phyloP scores from a whole-genome alignment of 495 filamentous ascomycete species.

The Daldinia grandis region DNA sequence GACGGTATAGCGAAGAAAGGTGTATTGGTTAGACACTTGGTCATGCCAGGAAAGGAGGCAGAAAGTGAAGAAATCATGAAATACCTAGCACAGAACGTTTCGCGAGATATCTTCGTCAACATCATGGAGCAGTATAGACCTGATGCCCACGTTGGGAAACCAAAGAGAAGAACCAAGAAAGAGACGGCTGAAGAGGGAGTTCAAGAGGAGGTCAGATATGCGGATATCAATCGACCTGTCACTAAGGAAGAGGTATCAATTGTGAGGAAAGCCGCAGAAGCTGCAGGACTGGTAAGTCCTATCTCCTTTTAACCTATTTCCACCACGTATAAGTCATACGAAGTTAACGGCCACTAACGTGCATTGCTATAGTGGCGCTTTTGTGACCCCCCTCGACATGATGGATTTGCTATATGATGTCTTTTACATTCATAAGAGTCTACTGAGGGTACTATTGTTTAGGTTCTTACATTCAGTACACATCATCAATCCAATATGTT shows the following conservation, averaged over 20 bases:
- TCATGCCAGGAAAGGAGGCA: slow-evolving; percentile 77
- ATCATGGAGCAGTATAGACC: slow-evolving; percentile 84
- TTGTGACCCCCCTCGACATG: slow-evolving; percentile 72
- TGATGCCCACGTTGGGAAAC: slow-evolving; percentile 77
- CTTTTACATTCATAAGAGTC: not conserved
- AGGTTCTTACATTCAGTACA: not conserved
- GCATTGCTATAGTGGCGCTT: slow-evolving; percentile 65
- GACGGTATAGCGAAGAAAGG: slow-evolving; percentile 81
- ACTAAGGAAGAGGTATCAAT: slow-evolving; percentile 66
- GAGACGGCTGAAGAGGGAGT: slow-evolving; percentile 23
- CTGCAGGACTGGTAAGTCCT: slow-evolving; percentile 62
- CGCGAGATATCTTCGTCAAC: slow-evolving; percentile 72
- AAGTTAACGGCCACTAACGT: slow-evolving; percentile 6
- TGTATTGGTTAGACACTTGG: slow-evolving; percentile 74
- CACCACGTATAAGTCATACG: not conserved
- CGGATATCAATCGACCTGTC: slow-evolving; percentile 77
- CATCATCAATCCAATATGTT: not conserved
- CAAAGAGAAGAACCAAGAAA: slow-evolving; percentile 49
- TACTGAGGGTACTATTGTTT: not conserved
- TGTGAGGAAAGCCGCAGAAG: slow-evolving; percentile 69
- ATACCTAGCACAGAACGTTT: slow-evolving; percentile 73
- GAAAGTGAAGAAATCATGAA: slow-evolving; percentile 73
- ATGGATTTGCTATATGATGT: slow-evolving; percentile 71
- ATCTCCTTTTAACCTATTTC: too few relatives aligned
- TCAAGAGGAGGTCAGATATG: slow-evolving; percentile 66